phyloP scores from a whole-genome alignment of 202 grass and related monocot species.

The Musa balbisiana region DNA sequence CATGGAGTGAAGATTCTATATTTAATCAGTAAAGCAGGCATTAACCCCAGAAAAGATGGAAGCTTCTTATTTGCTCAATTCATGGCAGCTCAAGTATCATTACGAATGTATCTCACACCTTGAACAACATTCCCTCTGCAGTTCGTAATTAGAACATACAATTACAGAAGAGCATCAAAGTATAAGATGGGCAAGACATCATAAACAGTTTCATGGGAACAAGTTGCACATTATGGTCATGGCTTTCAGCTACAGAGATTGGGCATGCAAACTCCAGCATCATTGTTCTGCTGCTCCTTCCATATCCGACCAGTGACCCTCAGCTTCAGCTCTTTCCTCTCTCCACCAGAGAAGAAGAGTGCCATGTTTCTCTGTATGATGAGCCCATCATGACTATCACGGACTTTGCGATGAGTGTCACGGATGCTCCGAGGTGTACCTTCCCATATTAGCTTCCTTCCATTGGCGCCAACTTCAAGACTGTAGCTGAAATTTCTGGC shows the following conservation, averaged over 20 bases:
- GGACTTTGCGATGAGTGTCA: slow-evolving; percentile 65
- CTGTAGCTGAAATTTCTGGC: slow-evolving; percentile 71
- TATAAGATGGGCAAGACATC: neutral
- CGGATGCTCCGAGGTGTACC: slow-evolving; percentile 70
- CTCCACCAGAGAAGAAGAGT: slow-evolving; percentile 58
- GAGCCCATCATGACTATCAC: slow-evolving; percentile 79
- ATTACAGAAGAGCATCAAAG: neutral
- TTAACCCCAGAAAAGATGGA: no score
- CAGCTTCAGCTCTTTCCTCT: slow-evolving; percentile 69
- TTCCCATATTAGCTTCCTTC: slow-evolving; percentile 75
- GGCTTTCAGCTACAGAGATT: slow-evolving; percentile 7
- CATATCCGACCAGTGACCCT: slow-evolving; percentile 75
- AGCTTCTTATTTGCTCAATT: neutral
- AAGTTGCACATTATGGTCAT: neutral
- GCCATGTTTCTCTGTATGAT: slow-evolving; percentile 79
- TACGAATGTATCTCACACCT: neutral
- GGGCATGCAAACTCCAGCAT: neutral
- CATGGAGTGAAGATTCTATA: no score
- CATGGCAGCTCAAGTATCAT: neutral
- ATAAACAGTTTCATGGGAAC: neutral
- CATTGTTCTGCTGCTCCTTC: slow-evolving; percentile 39
- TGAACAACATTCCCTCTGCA: neutral
- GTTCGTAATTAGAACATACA: neutral
- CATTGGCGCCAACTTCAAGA: slow-evolving; percentile 66
- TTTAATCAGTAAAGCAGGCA: no score